Conservation (phyloP, 495 filamentous ascomycete species). For the Neurospora sp. region DNA sequence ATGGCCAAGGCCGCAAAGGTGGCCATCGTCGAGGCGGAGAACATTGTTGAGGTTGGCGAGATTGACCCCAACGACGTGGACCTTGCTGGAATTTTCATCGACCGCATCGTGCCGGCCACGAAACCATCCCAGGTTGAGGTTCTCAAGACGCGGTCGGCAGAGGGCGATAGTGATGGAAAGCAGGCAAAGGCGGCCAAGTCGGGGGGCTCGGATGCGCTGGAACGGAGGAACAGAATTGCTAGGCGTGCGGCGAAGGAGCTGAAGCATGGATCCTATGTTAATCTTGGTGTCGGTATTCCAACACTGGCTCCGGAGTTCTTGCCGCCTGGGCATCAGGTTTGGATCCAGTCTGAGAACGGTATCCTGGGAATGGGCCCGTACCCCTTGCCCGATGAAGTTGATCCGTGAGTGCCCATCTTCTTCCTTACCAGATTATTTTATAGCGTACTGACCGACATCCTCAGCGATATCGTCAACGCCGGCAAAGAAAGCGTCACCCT, state of each 20-base stretch:
- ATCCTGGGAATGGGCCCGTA: conserved; percentile 55
- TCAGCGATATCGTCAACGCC: conserved; percentile 48
- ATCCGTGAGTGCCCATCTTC: conserved; percentile 27
- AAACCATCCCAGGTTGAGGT: conserved; percentile 47
- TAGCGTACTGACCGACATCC: background rate
- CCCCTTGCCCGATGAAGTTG: conserved; percentile 41
- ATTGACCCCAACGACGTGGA: conserved; percentile 49
- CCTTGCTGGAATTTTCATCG: conserved; percentile 54
- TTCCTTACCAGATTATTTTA: background rate
- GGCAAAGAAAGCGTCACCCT: conserved; percentile 54
- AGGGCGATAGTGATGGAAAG: conserved; percentile 10
- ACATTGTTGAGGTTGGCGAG: conserved; percentile 51
- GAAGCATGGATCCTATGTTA: conserved; percentile 56
- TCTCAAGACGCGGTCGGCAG: conserved; percentile 34
- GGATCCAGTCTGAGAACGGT: conserved; percentile 54
- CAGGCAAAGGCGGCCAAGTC: conserved; percentile 5
- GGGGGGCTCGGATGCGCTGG: conserved; percentile 18
- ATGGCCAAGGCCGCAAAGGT: conserved; percentile 55
- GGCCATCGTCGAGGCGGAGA: conserved; percentile 58
- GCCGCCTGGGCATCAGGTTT: conserved; percentile 37
- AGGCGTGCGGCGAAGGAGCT: conserved; percentile 51
- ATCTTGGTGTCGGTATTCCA: conserved; percentile 55
- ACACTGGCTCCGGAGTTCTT: conserved; percentile 51
- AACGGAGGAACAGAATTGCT: conserved; percentile 47
- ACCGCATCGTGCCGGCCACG: conserved; percentile 51